A percentile compares a stretch with the other conserved stretches of the same genome.
Evolutionary conservation across 495 filamentous ascomycete genomes (phyloP).

Genomic region (Sphaerosporella brunnea): DNA sequence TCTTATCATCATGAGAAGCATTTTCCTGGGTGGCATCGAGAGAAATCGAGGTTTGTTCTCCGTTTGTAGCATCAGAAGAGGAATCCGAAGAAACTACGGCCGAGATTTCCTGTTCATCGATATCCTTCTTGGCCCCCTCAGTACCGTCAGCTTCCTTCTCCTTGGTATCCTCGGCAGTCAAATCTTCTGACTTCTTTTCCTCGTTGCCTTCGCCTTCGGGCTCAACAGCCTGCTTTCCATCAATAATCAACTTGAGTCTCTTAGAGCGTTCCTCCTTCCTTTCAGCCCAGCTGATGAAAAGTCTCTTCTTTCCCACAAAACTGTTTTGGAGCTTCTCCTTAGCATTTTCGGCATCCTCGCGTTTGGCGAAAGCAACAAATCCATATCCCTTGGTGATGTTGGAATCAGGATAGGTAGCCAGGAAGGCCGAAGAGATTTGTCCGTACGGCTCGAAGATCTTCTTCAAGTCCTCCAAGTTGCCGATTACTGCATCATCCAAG

Average conservation of each 20-base stretch:
- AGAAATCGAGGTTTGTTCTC: too few species aligned
- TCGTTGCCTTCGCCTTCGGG: constrained; percentile 2
- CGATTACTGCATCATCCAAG: constrained; percentile 32
- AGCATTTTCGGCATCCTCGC: constrained; percentile 68
- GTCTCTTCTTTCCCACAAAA: constrained; percentile 22
- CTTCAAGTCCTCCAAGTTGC: constrained; percentile 32
- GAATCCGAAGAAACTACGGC: too few species aligned
- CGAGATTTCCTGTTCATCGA: too few species aligned
- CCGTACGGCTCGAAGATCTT: constrained; percentile 72
- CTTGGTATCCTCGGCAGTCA: too few species aligned
- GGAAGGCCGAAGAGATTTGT: constrained; percentile 81
- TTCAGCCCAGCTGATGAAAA: constrained; percentile 25
- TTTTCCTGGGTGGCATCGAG: too few species aligned
- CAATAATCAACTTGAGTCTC: constrained; percentile 15
- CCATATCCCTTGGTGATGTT: constrained; percentile 95
- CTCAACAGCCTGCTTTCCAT: background rate
- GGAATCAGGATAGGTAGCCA: constrained; percentile 64
- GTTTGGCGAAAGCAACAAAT: constrained; percentile 89
- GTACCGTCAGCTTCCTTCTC: background rate
- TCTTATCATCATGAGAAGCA: too few species aligned
- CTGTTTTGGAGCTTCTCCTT: constrained; percentile 78
- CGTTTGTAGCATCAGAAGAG: too few species aligned
- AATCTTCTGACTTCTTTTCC: too few species aligned
- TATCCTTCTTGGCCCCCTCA: background rate
- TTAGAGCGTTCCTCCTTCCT: constrained; percentile 25